Evolutionary conservation across 148 eudicot species (phyloP).

Genomic region (Talinum fruticosum): DNA sequence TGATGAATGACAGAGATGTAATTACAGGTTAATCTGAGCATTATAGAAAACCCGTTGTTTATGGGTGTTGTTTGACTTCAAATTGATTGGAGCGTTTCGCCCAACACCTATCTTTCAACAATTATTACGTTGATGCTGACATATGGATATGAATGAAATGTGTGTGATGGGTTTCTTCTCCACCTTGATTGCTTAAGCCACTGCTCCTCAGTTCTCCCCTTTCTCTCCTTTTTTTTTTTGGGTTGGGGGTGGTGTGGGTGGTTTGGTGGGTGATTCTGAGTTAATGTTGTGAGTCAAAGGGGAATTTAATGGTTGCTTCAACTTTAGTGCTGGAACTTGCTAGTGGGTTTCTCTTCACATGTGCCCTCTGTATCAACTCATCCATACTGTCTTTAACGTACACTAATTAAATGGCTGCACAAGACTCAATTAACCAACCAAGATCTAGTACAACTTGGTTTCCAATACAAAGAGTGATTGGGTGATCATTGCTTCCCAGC

Average conservation of each 20-base stretch:
- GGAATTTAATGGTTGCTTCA: not conserved
- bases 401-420: constrained; percentile 6
- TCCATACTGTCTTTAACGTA: not conserved
- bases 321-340: constrained; percentile 1
- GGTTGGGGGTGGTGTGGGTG: no score
- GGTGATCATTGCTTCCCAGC: constrained; percentile 1
- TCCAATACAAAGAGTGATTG: constrained; percentile 9
- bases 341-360: constrained; percentile 25
- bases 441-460: constrained; percentile 22
- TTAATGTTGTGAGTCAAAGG: not conserved
- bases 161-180: constrained; percentile 1
- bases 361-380: constrained; percentile 13
- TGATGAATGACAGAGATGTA: not conserved
- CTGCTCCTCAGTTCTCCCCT: not conserved
- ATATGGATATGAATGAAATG: not conserved
- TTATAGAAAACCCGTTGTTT: not conserved
- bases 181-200: not conserved
- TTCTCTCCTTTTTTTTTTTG: not conserved
- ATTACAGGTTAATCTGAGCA: not conserved
- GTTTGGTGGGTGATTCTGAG: not conserved
- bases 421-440: constrained; percentile 22
- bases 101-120: not conserved
- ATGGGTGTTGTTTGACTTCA: not conserved
- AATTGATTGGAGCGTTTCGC: not conserved
- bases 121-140: not conserved